Evolutionary conservation across 371 early-diverging fungal genomes (phyloP).

Genomic region (Mucor circinelloides): DNA sequence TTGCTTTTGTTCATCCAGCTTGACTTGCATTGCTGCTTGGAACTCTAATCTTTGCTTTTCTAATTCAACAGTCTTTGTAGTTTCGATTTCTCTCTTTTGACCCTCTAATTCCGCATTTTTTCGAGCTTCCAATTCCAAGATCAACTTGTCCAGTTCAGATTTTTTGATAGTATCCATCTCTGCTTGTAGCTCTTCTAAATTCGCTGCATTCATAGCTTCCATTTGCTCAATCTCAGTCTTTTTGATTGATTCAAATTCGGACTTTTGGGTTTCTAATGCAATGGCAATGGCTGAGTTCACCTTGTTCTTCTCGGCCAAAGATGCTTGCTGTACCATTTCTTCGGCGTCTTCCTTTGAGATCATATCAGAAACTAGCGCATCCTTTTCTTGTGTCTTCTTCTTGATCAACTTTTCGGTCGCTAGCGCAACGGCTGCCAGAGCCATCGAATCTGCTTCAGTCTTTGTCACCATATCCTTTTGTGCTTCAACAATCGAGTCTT

Average conservation of each 20-base stretch:
- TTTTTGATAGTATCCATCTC: neutral
- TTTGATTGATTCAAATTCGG: neutral
- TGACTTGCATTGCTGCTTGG: neutral
- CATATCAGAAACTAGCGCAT: slow-evolving; percentile 3
- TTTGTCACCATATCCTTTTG: slow-evolving; percentile 18
- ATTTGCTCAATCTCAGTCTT: slow-evolving; percentile 1
- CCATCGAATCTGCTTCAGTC: slow-evolving; percentile 13
- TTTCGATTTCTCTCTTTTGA: slow-evolving; percentile 1
- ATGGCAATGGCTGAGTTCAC: neutral
- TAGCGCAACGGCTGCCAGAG: slow-evolving; percentile 15
- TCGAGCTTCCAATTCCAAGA: neutral
- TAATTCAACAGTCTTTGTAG: neutral
- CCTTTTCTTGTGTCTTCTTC: neutral
- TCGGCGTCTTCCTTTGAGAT: slow-evolving; percentile 14
- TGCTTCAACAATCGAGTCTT: neutral
- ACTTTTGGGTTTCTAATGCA: slow-evolving; percentile 12
- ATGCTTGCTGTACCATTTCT: slow-evolving; percentile 2
- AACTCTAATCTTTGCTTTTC: neutral
- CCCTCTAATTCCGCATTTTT: slow-evolving; percentile 4
- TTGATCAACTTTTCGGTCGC: slow-evolving; percentile 5
- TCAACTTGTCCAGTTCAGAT: neutral
- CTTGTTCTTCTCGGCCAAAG: slow-evolving; percentile 5
- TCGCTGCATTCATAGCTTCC: neutral
- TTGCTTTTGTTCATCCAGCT: slow-evolving; percentile 5
- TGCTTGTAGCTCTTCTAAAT: neutral